Base-by-base conservation (phyloP, 2,329 filamentous ascomycete genomes). In the Aspergillus puulaauensis region DNA sequence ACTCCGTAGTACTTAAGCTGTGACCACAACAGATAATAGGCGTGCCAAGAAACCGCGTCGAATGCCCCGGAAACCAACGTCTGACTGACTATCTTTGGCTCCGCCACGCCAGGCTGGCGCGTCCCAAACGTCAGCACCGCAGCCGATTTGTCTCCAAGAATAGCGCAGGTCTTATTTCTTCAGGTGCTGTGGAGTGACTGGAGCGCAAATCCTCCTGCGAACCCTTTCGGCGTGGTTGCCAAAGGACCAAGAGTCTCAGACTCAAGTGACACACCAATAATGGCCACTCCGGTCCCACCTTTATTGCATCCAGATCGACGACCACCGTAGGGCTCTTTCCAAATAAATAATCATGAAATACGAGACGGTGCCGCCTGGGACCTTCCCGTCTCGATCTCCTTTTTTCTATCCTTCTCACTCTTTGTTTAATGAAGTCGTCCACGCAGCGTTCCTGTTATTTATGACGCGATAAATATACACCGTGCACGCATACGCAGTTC, bases 101-200 rank as follows among this genome's bases (percentile, higher is more conserved):
- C 56, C 46, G 56, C 56, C 56, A 58, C 51, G 39, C 41, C 27
- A 58, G 21, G 51, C 56, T 54, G 56, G 56, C 56, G 56, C 39
- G 56, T 58, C 55, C 55, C 37, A 58, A 48, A 54, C 56, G 56
- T 54, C 51, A 58, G 51, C 50, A 7, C 31, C 35, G 43, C 43
- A 19, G 47, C 46, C 54, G 37, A 56, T 56, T 56, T 39, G 49
- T 41, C 44, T 43, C 54, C 49, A 58, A 58, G 56, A 58, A 58
- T 58, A 58, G 56, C 50, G 24, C 40, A 51, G 27, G 27, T 31
- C 27, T 9, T 3, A 31, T 31, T 31, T 15, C 33, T 23, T 40
- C 48, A 27, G 8, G 17, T n/a, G 27, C 8, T 14, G 45, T 47
- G 45, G 45, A 47, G 23, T n/a, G 45, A 45, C 19, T 45, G 21